Evolutionary conservation across 106 monocot species (phyloP), one percentile per base, ranked within the genome.

Genomic region (Dioscorea dumetorum): DNA sequence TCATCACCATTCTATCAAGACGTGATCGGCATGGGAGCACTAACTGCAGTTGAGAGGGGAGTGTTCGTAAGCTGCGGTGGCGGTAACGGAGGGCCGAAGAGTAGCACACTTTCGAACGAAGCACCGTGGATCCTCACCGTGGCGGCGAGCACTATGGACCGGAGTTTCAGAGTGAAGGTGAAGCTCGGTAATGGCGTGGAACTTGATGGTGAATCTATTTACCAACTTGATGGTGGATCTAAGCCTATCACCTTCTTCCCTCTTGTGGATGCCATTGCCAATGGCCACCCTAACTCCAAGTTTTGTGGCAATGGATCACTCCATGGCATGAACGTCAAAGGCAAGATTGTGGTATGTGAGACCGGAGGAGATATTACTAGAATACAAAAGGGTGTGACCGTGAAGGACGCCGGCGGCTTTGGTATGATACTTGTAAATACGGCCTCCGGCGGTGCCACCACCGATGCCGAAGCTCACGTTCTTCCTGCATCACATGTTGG

Each of bases 111-210:
- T n/a, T 22, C 28, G 0, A 88, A 85, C 34, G 79, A 68, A 2
- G 78, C 79, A 4, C 88, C 88, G 12, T 88, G 84, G 88, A 32
- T 84, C 2, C 63, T 88, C 2, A 89, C 88, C 3, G 85, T 89
- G 41, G 82, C 66, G 0, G 85, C 82, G 1, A 73, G 79, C 58
- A 68, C 76, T 10, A 56, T 69, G 4, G 85, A 85, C 66, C 31
- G 85, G 18, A 41, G 15, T 2, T 58, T 82, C 5, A 12, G 12
- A 21, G 57, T 72, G 12, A 65, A 28, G 2, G 76, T 84, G 56
- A 65, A 34, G 72, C 67, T 84, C 16, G 77, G 82, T 0, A 31
- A 76, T n/a, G 74, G 67, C 1, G 2, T 14, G 0, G 48, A 62
- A 8, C 41, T 79, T 23, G 15, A 73, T 9, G 83, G 81, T 0